These are phyloP conservation scores for Fusarium sp. DNA, from an alignment of 2,329 filamentous ascomycete genomes.

Conservation along the genomic window DNA sequence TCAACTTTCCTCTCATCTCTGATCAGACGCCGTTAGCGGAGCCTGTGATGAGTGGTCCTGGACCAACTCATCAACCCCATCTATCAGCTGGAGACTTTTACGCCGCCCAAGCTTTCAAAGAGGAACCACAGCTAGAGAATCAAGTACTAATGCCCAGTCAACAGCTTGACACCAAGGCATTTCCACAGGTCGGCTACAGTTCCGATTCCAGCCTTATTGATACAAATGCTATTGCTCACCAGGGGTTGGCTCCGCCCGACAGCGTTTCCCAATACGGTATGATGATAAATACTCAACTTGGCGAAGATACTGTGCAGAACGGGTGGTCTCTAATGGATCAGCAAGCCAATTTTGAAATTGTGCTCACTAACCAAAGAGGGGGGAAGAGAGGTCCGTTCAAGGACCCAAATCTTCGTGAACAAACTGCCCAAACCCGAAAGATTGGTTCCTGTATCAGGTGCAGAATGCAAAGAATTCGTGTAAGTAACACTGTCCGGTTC, in stretches of 20 bases:
- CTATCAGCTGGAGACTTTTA: constrained; percentile 37
- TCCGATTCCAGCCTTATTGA: constrained; percentile 26
- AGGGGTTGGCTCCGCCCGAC: constrained; percentile 21
- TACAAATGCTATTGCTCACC: constrained; percentile 24
- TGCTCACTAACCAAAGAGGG: constrained; percentile 46
- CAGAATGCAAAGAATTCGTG: constrained; percentile 70
- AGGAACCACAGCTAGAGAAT: constrained; percentile 31
- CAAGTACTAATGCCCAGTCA: constrained; percentile 29
- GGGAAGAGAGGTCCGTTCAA: constrained; percentile 65
- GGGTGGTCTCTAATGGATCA: constrained; percentile 39
- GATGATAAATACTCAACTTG: constrained; percentile 19
- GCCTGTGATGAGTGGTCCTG: constrained; percentile 26
- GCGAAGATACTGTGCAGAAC: constrained; percentile 17
- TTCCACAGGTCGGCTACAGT: constrained; percentile 36
- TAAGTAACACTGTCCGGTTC: constrained; percentile 50
- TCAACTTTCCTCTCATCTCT: constrained; percentile 36
- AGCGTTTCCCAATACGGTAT: constrained; percentile 32
- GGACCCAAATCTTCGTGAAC: constrained; percentile 60
- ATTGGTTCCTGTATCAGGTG: constrained; percentile 70
- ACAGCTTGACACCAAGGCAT: constrained; percentile 27
- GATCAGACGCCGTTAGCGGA: constrained; percentile 29
- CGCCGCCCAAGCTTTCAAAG: constrained; percentile 30
- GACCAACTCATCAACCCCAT: constrained; percentile 24
- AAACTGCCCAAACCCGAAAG: constrained; percentile 67
- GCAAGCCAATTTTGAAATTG: constrained; percentile 44